A percentile compares a stretch with the other conserved stretches of the same genome.
phyloP scores from a whole-genome alignment of 352 stramenopile genomes.

The Phytopythium sindhum region DNA sequence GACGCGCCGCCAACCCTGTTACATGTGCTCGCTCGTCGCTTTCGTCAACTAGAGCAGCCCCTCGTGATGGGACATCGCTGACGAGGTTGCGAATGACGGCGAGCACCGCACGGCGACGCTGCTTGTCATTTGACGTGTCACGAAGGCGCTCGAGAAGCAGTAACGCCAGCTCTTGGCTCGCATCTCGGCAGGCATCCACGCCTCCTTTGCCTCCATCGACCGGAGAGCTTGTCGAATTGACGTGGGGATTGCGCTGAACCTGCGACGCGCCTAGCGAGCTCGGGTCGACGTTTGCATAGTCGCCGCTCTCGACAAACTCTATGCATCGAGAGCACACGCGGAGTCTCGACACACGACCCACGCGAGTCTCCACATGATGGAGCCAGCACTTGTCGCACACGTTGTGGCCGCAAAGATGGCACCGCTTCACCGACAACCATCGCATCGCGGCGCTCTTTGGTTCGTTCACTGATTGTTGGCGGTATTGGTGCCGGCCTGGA shows the following conservation, averaged over 20 bases:
- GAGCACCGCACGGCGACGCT: conserved; percentile 31
- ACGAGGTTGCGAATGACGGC: conserved; percentile 53
- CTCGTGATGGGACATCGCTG: conserved; percentile 6
- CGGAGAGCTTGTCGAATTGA: conserved; percentile 3
- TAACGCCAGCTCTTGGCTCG: conserved; percentile 17
- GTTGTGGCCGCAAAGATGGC: conserved; percentile 26
- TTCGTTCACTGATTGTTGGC: not conserved
- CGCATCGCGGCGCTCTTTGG: not conserved
- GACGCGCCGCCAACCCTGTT: conserved; percentile 25
- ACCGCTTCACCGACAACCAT: conserved; percentile 23
- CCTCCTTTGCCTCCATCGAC: not conserved
- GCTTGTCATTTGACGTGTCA: conserved; percentile 15
- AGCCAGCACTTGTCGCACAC: conserved; percentile 28
- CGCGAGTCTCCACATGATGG: conserved; percentile 23
- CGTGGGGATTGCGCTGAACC: conserved; percentile 16
- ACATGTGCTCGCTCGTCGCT: conserved; percentile 25
- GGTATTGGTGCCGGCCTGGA: not conserved
- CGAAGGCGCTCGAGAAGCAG: conserved; percentile 20
- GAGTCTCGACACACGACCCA: conserved; percentile 19
- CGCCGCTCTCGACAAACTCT: conserved; percentile 42
- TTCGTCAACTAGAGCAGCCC: conserved; percentile 8
- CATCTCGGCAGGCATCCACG: not conserved
- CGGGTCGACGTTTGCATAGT: conserved; percentile 29
- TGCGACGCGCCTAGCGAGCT: conserved; percentile 13
- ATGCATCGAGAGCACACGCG: conserved; percentile 45